Conservation (phyloP, 148 eudicot genomes). For the Drosera capensis region DNA sequence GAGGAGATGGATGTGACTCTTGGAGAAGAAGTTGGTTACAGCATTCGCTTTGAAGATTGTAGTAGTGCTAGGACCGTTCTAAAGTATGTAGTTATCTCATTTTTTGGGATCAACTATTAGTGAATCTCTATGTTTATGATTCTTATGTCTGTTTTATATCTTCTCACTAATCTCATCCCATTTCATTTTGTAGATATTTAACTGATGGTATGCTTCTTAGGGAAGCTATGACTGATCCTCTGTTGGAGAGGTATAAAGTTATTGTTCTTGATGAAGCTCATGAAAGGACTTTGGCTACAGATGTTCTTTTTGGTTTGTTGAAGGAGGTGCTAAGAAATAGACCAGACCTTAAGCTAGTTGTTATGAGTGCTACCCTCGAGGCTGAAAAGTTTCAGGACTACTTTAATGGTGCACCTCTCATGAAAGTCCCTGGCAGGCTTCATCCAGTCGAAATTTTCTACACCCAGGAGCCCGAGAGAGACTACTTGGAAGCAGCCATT, state of each 20-base stretch:
- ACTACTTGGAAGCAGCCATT: slow-evolving; percentile 84
- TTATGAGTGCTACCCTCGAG: slow-evolving; percentile 96
- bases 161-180: background rate
- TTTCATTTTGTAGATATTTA: slow-evolving; percentile 35
- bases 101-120: background rate
- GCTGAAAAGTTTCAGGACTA: slow-evolving; percentile 88
- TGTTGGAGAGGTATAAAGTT: slow-evolving; percentile 68
- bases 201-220: slow-evolving; percentile 96
- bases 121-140: background rate
- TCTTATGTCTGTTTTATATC: background rate
- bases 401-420: slow-evolving; percentile 65
- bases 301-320: slow-evolving; percentile 76
- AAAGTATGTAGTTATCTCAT: slow-evolving; percentile 29
- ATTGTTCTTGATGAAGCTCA: slow-evolving; percentile 93
- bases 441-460: slow-evolving; percentile 86
- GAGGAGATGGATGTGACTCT: slow-evolving; percentile 97
- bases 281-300: slow-evolving; percentile 85
- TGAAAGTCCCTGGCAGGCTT: slow-evolving; percentile 91
- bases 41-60: slow-evolving; percentile 89
- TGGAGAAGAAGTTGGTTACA: slow-evolving; percentile 96
- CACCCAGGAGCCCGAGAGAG: slow-evolving; percentile 77
- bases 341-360: slow-evolving; percentile 68
- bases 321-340: slow-evolving; percentile 74
- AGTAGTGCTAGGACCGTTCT: slow-evolving; percentile 61
- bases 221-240: slow-evolving; percentile 96